These are phyloP conservation scores for Penicillium sp. DNA, from an alignment of 2,329 filamentous ascomycete genomes.

Conservation along the genomic window DNA sequence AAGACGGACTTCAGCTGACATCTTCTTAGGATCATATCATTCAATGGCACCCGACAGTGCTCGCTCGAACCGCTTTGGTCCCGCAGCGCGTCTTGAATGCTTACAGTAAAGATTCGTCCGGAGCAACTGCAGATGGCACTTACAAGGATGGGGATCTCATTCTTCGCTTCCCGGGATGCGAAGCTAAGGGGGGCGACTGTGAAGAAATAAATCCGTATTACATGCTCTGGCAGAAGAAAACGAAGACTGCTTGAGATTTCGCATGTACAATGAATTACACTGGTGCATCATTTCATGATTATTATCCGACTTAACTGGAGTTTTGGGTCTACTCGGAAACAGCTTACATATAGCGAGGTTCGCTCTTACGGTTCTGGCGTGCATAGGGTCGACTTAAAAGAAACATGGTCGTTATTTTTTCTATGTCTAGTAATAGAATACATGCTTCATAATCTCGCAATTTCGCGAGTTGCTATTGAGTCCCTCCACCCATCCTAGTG, in stretches of 20 bases:
- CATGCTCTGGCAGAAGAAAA: constrained; percentile 44
- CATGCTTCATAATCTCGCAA: constrained; percentile 8
- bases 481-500: not conserved
- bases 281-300: constrained; percentile 7
- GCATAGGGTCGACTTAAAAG: constrained; percentile 14
- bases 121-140: constrained; percentile 55
- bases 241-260: constrained; percentile 22
- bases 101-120: constrained; percentile 61
- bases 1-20: constrained; percentile 38
- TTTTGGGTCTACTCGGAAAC: constrained; percentile 15
- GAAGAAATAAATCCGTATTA: constrained; percentile 68
- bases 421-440: constrained; percentile 21
- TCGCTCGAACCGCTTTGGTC: constrained; percentile 87
- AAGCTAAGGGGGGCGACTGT: constrained; percentile 63
- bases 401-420: constrained; percentile 21
- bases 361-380: constrained; percentile 10
- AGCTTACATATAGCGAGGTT: constrained; percentile 19
- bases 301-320: constrained; percentile 7
- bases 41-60: constrained; percentile 96
- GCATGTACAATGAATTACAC: not conserved
- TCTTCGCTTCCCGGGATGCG: constrained; percentile 77
- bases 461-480: not conserved
- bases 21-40: constrained; percentile 74
- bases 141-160: constrained; percentile 87
- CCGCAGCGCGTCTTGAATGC: constrained; percentile 83